Percentiles rank a stretch among this genome's conserved stretches.
Evolutionary conservation across 192 early-diverging fungal species (phyloP).

Genomic region (Coemansia sp.): DNA sequence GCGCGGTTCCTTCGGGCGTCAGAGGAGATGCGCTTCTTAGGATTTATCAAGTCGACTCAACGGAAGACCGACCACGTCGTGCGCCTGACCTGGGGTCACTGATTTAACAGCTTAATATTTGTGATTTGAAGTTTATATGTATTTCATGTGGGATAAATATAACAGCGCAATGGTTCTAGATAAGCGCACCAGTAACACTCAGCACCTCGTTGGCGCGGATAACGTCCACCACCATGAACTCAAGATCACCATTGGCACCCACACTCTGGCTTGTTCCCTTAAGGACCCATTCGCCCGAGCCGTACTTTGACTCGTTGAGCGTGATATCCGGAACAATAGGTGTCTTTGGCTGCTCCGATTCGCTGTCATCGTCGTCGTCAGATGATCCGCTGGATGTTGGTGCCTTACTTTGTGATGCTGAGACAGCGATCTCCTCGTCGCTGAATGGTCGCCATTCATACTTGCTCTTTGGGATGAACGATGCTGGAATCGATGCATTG

Average conservation of each 20-base stretch:
- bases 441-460: conserved; percentile 68
- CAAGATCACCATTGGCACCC: conserved; percentile 62
- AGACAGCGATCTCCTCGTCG: conserved; percentile 45
- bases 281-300: conserved; percentile 68
- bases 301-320: conserved; percentile 28
- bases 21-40: conserved; percentile 85
- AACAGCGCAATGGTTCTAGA: conserved; percentile 1
- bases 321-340: conserved; percentile 12
- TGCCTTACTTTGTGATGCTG: conserved; percentile 12
- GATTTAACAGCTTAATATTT: not conserved
- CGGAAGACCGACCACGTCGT: conserved; percentile 93
- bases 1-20: conserved; percentile 82
- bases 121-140: conserved; percentile 2
- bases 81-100: conserved; percentile 75
- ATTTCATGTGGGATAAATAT: not conserved
- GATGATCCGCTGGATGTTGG: not conserved
- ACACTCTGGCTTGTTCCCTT: conserved; percentile 65
- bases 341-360: conserved; percentile 18
- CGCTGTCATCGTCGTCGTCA: conserved; percentile 25
- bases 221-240: conserved; percentile 74
- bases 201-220: conserved; percentile 80
- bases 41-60: conserved; percentile 85
- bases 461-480: conserved; percentile 69
- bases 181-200: conserved; percentile 74
- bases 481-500: conserved; percentile 91